These are phyloP conservation scores for Rhodotorula sp. DNA, from an alignment of 1,284 basidiomycete genomes.

Conservation along the genomic window DNA sequence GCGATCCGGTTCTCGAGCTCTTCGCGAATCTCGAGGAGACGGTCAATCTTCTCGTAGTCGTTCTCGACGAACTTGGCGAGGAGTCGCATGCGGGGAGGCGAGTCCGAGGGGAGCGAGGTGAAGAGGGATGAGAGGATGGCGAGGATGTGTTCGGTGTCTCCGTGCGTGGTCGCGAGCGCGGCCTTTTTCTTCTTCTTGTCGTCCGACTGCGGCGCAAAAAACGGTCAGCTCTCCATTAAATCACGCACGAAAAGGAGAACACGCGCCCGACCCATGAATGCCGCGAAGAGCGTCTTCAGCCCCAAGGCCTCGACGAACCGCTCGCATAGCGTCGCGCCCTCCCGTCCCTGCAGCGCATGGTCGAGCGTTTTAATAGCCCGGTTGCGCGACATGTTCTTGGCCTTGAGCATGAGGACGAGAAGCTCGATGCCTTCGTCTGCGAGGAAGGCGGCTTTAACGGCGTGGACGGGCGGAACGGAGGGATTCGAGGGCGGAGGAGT, in stretches of 20 bases:
- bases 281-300: slow-evolving; percentile 81
- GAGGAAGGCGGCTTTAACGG: slow-evolving; percentile 74
- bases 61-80: slow-evolving; percentile 90
- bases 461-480: neutral
- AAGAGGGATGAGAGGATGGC: slow-evolving; percentile 85
- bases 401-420: slow-evolving; percentile 96
- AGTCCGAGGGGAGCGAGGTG: slow-evolving; percentile 83
- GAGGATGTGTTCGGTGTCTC: slow-evolving; percentile 82
- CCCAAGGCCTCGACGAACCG: slow-evolving; percentile 84
- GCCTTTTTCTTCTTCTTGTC: slow-evolving; percentile 19
- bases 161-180: slow-evolving; percentile 54
- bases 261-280: slow-evolving; percentile 87
- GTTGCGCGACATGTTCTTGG: slow-evolving; percentile 71
- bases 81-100: slow-evolving; percentile 73
- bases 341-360: slow-evolving; percentile 78
- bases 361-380: slow-evolving; percentile 86
- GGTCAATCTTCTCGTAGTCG: slow-evolving; percentile 88
- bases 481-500: neutral
- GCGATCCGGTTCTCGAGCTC: slow-evolving; percentile 59
- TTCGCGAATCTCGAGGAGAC: slow-evolving; percentile 83
- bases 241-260: neutral
- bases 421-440: slow-evolving; percentile 92
- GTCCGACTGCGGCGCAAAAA: neutral
- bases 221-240: slow-evolving; percentile 2
- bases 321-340: slow-evolving; percentile 67